A percentile compares a stretch with the other conserved stretches of the same genome.
phyloP scores from a whole-genome alignment of 257 asterid genomes.

The Forsythia viridissima region DNA sequence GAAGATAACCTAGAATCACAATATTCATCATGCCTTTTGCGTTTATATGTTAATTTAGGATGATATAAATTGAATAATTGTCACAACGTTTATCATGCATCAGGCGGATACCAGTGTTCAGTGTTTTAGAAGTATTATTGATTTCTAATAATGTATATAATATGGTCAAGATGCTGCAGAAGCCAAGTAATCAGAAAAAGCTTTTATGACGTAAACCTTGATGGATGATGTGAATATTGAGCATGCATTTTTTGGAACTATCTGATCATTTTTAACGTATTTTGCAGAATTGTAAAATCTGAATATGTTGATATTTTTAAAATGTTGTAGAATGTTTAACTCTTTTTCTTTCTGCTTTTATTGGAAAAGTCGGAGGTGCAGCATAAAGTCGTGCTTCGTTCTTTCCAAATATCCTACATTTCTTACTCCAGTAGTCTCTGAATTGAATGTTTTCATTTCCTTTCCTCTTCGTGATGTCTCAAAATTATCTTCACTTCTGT shows the following conservation, averaged over 20 bases:
- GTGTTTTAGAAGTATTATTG: neutral
- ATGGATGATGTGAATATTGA: neutral
- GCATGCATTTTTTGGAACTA: neutral
- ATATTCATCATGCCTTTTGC: neutral
- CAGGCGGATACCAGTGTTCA: neutral
- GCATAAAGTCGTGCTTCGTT: neutral
- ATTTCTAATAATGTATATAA: neutral
- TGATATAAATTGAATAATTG: no score
- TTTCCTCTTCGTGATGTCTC: neutral
- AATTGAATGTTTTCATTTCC: neutral
- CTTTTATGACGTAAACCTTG: neutral
- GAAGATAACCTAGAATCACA: conserved; percentile 6
- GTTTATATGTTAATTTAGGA: neutral
- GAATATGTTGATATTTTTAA: neutral
- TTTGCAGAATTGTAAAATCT: neutral
- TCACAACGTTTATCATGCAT: neutral
- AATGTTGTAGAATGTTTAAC: neutral
- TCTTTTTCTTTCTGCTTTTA: neutral
- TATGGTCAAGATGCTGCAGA: neutral
- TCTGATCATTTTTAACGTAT: neutral
- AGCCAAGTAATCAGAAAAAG: neutral
- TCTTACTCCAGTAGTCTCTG: neutral
- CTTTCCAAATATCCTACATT: neutral
- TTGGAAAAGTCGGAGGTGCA: neutral
- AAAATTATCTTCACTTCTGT: neutral